Base-by-base conservation (phyloP, 2,329 filamentous ascomycete genomes). In the Colletotrichum magnum region DNA sequence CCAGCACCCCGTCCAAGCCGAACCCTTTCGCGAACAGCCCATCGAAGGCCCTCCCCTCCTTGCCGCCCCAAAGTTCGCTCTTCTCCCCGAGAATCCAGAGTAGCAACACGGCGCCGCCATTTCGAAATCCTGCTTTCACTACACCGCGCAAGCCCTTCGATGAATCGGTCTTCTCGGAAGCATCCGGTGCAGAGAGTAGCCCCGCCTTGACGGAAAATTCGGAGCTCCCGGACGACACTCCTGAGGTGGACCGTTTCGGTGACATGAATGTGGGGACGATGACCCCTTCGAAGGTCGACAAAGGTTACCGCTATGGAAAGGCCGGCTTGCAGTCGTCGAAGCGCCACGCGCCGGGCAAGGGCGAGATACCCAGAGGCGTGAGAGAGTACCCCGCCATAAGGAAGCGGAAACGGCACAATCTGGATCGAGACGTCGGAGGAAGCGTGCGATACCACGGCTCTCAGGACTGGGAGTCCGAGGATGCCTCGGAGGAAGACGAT, bases 81-180 rank as follows among this genome's bases (percentile, higher is more conserved):
- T 87, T 88, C 74, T 82, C 81, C 32, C 82, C 85, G 6, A 78
- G 82, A 52, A 70, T 85, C 4, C 76, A 80, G 5, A 79, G 80
- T 62, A 79, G 80, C 47, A 79, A 82, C 53, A 79, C 82, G 0
- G 86, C 85, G 0, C 81, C 87, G 15, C 82, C 85, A 0, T 91
- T 91, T 71, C 86, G 89, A 24, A 91, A 91, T 72, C 87, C 89
- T 1, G 86, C 89, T 3, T 92, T 92, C 72, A 90, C 87, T 2
- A 92, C 89, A 0, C 89, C 89, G 0, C 86, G 89, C 57, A 88
- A 86, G 67, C 84, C 86, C 0, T 82, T 87, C 68, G 88, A 90
- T 43, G 83, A 87, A 41, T 80, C 85, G 16, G 75, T 82, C 3
- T 79, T 87, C 57, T 89, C 88, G 4, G 88, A 90, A 74, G 80